Conservation (phyloP, 371 early-diverging fungal species). For the Zopfochytrium polystomum region DNA sequence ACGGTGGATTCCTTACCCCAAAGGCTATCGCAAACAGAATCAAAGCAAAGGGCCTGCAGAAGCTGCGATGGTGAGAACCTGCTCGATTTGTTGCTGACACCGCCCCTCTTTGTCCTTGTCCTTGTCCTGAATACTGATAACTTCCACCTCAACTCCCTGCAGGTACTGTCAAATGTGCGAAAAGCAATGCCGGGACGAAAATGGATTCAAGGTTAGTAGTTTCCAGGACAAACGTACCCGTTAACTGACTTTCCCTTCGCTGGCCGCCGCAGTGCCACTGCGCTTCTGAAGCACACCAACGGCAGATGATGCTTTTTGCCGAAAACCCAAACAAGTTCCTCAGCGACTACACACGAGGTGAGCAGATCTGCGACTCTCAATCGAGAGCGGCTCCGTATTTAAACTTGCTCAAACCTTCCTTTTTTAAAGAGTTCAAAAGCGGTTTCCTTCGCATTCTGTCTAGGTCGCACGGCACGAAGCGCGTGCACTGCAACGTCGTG, state of each 20-base stretch:
- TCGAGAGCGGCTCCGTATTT: too few species aligned
- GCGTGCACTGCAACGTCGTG: conserved; percentile 85
- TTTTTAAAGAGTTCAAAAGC: conserved; percentile 32
- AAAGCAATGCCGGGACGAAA: conserved; percentile 76
- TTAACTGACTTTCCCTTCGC: neutral
- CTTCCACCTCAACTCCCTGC: too few species aligned
- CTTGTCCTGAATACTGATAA: too few species aligned
- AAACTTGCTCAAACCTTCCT: too few species aligned
- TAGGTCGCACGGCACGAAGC: conserved; percentile 72
- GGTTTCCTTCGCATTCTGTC: conserved; percentile 48
- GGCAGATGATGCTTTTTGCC: conserved; percentile 87
- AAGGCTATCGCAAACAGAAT: conserved; percentile 50
- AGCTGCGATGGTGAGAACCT: conserved; percentile 73
- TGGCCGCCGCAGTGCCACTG: conserved; percentile 65
- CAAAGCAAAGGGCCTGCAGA: conserved; percentile 86
- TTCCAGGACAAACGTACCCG: conserved; percentile 17
- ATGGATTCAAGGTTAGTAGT: conserved; percentile 76
- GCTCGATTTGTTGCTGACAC: neutral
- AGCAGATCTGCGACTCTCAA: neutral
- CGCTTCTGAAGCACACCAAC: conserved; percentile 86
- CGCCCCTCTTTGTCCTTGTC: neutral
- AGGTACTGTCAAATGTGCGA: conserved; percentile 87
- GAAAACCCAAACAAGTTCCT: conserved; percentile 55
- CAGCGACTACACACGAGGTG: conserved; percentile 31
- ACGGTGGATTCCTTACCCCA: conserved; percentile 32